phyloP scores from a whole-genome alignment of 257 asterid species.

The Solanum arcanum region DNA sequence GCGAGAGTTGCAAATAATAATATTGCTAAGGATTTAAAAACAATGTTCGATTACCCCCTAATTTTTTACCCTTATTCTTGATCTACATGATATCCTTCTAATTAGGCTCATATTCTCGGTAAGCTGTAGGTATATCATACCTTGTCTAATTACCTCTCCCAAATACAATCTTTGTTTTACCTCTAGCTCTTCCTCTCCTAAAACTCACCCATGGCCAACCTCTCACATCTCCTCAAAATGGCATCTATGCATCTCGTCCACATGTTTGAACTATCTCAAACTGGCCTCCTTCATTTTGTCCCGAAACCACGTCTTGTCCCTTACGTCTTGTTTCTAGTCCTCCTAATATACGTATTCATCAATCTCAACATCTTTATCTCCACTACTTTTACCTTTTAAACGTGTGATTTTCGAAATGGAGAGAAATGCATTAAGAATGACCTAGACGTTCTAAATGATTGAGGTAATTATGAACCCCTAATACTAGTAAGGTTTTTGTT shows the following conservation, averaged over 20 bases:
- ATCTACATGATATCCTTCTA: too few relatives aligned
- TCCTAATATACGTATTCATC: neutral
- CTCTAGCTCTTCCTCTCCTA: neutral
- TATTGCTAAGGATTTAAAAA: neutral
- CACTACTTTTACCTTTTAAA: neutral
- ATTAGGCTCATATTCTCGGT: too few relatives aligned
- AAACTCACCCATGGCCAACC: neutral
- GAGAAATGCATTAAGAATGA: neutral
- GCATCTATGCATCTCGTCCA: too few relatives aligned
- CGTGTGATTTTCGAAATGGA: neutral
- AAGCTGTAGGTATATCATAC: neutral
- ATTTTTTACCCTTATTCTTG: too few relatives aligned
- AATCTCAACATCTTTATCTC: neutral
- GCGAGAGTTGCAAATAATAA: neutral
- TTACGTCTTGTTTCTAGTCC: neutral
- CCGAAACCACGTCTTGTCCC: neutral
- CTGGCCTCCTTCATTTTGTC: neutral
- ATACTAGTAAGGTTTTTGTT: neutral
- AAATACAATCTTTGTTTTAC: neutral
- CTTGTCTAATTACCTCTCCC: too few relatives aligned
- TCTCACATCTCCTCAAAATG: neutral
- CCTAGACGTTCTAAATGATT: neutral
- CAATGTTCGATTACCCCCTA: neutral
- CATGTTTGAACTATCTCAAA: neutral
- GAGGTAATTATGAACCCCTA: neutral